Base-by-base conservation (phyloP, 495 filamentous ascomycete species). In the Sporormia fimetaria region DNA sequence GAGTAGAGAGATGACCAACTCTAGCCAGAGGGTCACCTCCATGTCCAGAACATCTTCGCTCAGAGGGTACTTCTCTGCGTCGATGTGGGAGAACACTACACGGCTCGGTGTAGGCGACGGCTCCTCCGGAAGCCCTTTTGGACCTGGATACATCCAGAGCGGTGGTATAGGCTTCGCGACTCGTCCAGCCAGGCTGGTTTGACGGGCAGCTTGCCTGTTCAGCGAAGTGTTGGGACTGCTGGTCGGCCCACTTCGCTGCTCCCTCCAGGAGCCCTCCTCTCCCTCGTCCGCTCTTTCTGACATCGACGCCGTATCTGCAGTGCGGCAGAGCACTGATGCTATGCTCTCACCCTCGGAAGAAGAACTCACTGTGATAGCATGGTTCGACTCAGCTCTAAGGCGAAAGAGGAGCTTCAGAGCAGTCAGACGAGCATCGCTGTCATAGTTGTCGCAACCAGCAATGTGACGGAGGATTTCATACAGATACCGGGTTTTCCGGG, bases 351-450 rank as follows among this genome's bases (percentile, higher is more conserved):
- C 76, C 49, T 92, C 85, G 0, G 73, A 70, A 6, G 68, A 67
- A 6, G 70, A 59, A 1, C 74, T 69, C 20, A 94, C 61, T 28
- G 76, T 79, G 3, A 95, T 69, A 23, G 74, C 71, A 32, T 84
- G 70, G 11, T 77, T 72, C 21, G 75, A 81, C 56, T 94, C 83
- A 20, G 83, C 83, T 34, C 88, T 73, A 14, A 96, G 63, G 15
- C 88, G 75, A 54, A 90, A 87, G 5, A 96, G 66, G 30, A 94
- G 62, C 52, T 85, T 92, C 65, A 94, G 73, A 3, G 80, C 80
- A 7, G 77, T 80, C 17, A 95, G 63, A 8, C 85, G 80, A 31
- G 84, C 76, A 59, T 84, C 80, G 6, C 70, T 64, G 26, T 74
- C 71, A 44, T 61, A 71, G 1, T 56, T 47, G 15, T 69, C 67